These are phyloP conservation scores for Debaryomyces castellii DNA, from an alignment of 805 yeast species.

Conservation along the genomic window DNA sequence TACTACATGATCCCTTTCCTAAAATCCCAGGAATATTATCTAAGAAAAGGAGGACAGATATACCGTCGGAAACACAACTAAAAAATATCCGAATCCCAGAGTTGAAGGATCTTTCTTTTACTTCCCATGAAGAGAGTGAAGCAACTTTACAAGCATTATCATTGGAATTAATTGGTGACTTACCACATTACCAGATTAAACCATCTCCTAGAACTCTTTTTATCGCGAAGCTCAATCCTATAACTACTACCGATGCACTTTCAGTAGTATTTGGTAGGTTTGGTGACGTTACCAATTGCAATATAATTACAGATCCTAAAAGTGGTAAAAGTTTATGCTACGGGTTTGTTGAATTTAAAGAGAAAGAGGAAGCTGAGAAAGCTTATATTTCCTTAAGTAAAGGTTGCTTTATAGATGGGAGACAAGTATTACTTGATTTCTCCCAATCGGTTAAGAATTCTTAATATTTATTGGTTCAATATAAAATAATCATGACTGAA, in stretches of 20 bases:
- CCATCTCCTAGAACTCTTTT: slow-evolving; percentile 65
- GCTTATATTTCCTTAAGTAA: slow-evolving; percentile 65
- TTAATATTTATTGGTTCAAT: slow-evolving; percentile 4
- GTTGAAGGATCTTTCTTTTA: too few relatives aligned
- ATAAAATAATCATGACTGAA: slow-evolving; percentile 1
- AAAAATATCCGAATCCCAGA: slow-evolving; percentile 11
- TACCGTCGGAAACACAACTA: slow-evolving; percentile 11
- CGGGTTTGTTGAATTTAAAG: slow-evolving; percentile 61
- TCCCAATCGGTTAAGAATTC: slow-evolving; percentile 42
- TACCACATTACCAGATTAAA: slow-evolving; percentile 54
- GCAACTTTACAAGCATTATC: slow-evolving; percentile 58
- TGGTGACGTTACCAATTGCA: slow-evolving; percentile 53
- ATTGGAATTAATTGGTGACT: slow-evolving; percentile 62
- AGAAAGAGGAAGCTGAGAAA: slow-evolving; percentile 50
- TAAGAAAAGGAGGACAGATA: slow-evolving; percentile 4
- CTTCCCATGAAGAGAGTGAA: slow-evolving; percentile 15
- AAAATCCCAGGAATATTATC: slow-evolving; percentile 4
- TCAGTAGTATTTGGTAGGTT: slow-evolving; percentile 58
- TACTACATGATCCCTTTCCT: slow-evolving; percentile 54
- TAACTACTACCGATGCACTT: slow-evolving; percentile 59
- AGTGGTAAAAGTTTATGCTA: slow-evolving; percentile 55
- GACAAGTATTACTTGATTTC: slow-evolving; percentile 65
- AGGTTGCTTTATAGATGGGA: slow-evolving; percentile 58
- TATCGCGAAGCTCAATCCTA: slow-evolving; percentile 61
- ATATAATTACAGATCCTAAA: slow-evolving; percentile 48